Base-by-base conservation (phyloP, 495 filamentous ascomycete species). In the Podospora pseudoanserina region DNA sequence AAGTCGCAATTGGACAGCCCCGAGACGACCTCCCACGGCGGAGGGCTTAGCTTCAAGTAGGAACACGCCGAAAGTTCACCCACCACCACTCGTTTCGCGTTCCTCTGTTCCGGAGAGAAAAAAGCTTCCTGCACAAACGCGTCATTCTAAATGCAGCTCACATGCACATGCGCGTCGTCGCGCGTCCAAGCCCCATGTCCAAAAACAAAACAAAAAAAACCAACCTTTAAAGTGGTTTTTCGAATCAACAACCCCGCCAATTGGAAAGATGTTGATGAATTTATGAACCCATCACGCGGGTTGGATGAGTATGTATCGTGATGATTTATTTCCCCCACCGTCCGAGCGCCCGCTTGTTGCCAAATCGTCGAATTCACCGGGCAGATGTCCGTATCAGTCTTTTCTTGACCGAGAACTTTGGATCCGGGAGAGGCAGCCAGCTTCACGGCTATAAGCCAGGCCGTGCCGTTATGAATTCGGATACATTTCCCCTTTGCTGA, bases 361-460 rank as follows among this genome's bases (percentile, higher is more conserved):
- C 55, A n/a, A 58, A 58, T 58, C 55, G n/a, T 15, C 23, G 16
- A 58, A 7, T 18, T 20, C 55, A 18, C n/a, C 55, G 23, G 5
- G 54, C 55, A n/a, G 23, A 58, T 58, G 23, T 49, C 13, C 39
- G 13, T 49, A 49, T 49, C 55, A 11, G 55, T 26, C 23, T 23
- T 20, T 26, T 19, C n/a, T 26, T 19, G 55, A 58, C 23, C 55
- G 55, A 26, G 55, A 58, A 6, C 5, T 58, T 6, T 58, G 55
- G 18, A 49, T 15, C 30, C 30, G 30, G 30, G 4, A 32, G 7
- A 32, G 30, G 30, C 23, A 58, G 55, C 55, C 23, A 58, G 55
- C 55, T 58, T 26, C 9, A 65, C 63, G 63, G 63, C 63, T 65
- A 23, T 23, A 55, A 65, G 63, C 63, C 27, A 20, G 32, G 30